Base-by-base conservation (phyloP, 306 rosid genomes). In the Ziziphus jujuba region DNA sequence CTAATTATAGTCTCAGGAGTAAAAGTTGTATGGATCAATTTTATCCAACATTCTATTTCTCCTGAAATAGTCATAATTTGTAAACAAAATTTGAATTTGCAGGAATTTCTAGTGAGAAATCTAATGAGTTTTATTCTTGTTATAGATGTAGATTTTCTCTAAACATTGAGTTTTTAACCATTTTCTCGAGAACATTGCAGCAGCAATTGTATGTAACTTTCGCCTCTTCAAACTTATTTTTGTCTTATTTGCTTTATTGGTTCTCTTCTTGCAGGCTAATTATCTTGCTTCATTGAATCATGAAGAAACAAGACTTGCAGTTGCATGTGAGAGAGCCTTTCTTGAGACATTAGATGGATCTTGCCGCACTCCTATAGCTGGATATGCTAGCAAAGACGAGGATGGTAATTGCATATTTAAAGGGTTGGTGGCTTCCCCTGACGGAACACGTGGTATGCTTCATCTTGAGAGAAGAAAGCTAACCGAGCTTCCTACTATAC, bases 291-390 rank as follows among this genome's bases (percentile, higher is more conserved):
- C 88, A 22, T 63, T 91, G 57, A 91, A 88, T 74, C 95, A 91
- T 40, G 92, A 91, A 81, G 97, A 91, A 75, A 91, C 97, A 28
- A 84, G 97, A 72, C 73, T 88, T 54, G 95, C 95, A 12, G 87
- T 91, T 71, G 82, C 85, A 38, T 84, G 91, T 51, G 97, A 91
- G 90, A 82, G 97, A 84, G 90, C 87, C 52, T 91, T 88, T 60
- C 91, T 91, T 55, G 19, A 54, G 84, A 91, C 89, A 36, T 65
- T 91, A 49, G 95, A 91, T 65, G 97, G 97, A 48, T 91, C 97
- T 40, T 91, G 95, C 75, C 95, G 95, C 35, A 91, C 97, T 56
- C 97, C 97, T 20, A 91, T 91, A 45, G 97, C 95, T 1, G 95
- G 97, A 55, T 91, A 91, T 75, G 97, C 97, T 49, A 72, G 76